Evolutionary conservation across 2,329 filamentous ascomycete species (phyloP).

Genomic region (Calonectria fujianensis): DNA sequence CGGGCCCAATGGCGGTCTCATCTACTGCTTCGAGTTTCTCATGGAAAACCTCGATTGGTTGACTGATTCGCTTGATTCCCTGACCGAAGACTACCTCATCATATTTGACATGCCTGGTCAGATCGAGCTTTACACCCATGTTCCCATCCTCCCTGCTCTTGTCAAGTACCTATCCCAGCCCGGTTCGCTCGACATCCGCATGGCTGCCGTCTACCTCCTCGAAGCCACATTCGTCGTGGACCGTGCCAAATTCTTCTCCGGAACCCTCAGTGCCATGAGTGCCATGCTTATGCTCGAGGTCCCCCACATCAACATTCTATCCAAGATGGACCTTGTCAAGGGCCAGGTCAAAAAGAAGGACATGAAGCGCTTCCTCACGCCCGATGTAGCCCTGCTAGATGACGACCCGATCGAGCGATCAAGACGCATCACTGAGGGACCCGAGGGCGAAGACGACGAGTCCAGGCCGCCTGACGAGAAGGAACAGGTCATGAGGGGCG

Average conservation of each 20-base stretch:
- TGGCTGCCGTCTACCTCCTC: conserved; percentile 95
- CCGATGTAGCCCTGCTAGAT: conserved; percentile 87
- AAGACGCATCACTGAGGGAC: conserved; percentile 62
- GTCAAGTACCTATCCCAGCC: conserved; percentile 86
- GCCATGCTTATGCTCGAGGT: conserved; percentile 99
- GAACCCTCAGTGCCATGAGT: conserved; percentile 96
- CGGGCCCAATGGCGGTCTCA: conserved; percentile 92
- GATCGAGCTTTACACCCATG: conserved; percentile 98
- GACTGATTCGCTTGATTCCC: conserved; percentile 86
- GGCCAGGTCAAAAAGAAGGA: conserved; percentile 91
- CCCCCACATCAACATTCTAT: conserved; percentile 95
- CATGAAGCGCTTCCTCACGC: conserved; percentile 91
- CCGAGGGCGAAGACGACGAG: conserved; percentile 69
- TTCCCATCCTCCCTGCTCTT: conserved; percentile 91
- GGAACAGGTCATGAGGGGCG: conserved; percentile 85
- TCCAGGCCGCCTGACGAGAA: conserved; percentile 78
- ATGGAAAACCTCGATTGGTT: conserved; percentile 96
- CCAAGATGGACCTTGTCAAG: conserved; percentile 98
- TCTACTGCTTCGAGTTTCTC: conserved; percentile 98
- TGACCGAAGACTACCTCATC: conserved; percentile 97
- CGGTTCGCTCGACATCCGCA: conserved; percentile 89
- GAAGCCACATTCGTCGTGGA: conserved; percentile 98
- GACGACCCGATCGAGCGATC: conserved; percentile 79
- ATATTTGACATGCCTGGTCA: conserved; percentile 99
- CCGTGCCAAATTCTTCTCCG: conserved; percentile 97